Base-by-base conservation (phyloP, 2,329 filamentous ascomycete species). In the Neonectria sp. region DNA sequence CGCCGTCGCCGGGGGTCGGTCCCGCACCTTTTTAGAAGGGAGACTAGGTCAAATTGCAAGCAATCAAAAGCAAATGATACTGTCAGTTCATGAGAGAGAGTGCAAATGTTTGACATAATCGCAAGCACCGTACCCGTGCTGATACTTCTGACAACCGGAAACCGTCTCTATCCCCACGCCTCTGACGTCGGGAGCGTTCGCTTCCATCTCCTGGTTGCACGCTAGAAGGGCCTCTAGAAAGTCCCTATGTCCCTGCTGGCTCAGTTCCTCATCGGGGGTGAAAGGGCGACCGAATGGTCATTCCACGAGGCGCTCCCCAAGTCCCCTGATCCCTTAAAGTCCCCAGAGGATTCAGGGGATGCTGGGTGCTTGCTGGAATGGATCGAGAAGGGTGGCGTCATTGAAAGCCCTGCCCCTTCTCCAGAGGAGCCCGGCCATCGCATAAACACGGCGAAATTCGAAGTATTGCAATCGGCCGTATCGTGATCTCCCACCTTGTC, bases 11-110 rank as follows among this genome's bases (percentile, higher is more conserved):
- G 65, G 70, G 72, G 69, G 52, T 35, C 35, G 29, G 15, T 51
- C 53, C 57, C n/a, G 62, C 48, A 65, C 49, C 61, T 45, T 43
- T 49, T 68, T 25, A 56, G 46, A 53, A 67, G 49, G 55, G 67
- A 45, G 65, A 56, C 49, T 65, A 24, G 53, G 48, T 48, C 57
- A 70, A 65, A 72, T 71, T 68, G 51, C 67, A 24, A 56, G 60
- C 68, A 72, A 67, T 63, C 46, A 70, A 70, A 67, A 59, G 60
- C 21, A 68, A 68, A 70, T 70, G 63, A 68, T 71, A 37, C 37
- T 68, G 61, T 63, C 51, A 55, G 49, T 64, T 45, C n/a, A 21
- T 24, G 43, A 55, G 15, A 59, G 52, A 55, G 27, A 55, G 21
- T n/a, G 63, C 7, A 40, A 25, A 33, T 24, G 46, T 40, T 58